Conservation (phyloP, 176 grass and related monocot species). For the Typha latifolia region DNA sequence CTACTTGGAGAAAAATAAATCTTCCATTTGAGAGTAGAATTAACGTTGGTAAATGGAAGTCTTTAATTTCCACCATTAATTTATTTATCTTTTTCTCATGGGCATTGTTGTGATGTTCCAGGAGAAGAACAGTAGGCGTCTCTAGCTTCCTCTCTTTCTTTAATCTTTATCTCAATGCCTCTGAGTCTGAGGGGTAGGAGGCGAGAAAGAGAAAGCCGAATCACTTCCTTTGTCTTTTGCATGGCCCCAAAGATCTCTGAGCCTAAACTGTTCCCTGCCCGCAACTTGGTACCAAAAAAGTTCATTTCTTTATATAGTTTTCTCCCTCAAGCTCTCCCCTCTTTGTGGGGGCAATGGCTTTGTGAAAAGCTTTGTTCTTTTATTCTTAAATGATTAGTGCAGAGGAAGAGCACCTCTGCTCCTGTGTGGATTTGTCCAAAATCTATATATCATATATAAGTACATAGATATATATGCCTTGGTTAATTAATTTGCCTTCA, state of each 20-base stretch:
- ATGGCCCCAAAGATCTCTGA: constrained; percentile 17
- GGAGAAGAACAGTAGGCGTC: too few species aligned
- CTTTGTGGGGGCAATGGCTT: not conserved
- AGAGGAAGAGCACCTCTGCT: not conserved
- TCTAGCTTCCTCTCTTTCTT: not conserved
- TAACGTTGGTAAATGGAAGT: too few species aligned
- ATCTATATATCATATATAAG: not conserved
- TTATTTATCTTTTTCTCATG: too few species aligned
- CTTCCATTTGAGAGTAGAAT: too few species aligned
- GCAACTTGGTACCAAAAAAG: not conserved
- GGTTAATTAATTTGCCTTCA: too few species aligned
- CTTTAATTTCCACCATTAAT: too few species aligned
- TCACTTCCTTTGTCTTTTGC: constrained; percentile 29
- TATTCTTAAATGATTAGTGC: constrained; percentile 26
- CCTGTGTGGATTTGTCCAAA: constrained; percentile 29
- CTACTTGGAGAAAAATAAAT: too few species aligned
- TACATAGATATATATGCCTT: too few species aligned
- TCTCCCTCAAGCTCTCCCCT: not conserved
- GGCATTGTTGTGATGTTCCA: too few species aligned
- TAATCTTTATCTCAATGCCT: not conserved
- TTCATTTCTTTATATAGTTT: constrained; percentile 5
- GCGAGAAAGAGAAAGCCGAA: constrained; percentile 27
- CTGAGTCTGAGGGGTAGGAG: not conserved
- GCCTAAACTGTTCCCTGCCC: not conserved
- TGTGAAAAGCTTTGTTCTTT: constrained; percentile 14